Evolutionary conservation across 345 rosid genomes (phyloP).

Genomic region (Pugionium dolabratum): DNA sequence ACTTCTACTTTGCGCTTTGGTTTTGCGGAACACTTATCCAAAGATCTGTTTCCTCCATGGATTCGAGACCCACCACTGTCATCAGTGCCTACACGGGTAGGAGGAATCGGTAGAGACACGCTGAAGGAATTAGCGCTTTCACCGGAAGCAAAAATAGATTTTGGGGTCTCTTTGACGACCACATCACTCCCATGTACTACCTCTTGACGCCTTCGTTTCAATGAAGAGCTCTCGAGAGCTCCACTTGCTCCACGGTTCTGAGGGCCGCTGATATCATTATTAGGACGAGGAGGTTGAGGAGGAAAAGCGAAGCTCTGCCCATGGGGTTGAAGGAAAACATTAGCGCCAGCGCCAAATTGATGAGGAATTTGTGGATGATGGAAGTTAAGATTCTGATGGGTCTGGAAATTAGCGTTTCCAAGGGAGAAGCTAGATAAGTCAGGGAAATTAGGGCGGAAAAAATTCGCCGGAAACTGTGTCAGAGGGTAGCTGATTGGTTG

Average conservation of each 20-base stretch:
- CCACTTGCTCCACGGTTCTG: slow-evolving; percentile 20
- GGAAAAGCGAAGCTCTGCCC: slow-evolving; percentile 29
- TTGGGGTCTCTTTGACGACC: slow-evolving; percentile 47
- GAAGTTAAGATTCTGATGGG: slow-evolving; percentile 40
- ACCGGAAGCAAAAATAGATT: slow-evolving; percentile 36
- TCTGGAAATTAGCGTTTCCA: slow-evolving; percentile 39
- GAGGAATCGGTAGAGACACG: slow-evolving; percentile 37
- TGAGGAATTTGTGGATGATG: slow-evolving; percentile 43
- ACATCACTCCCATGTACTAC: slow-evolving; percentile 41
- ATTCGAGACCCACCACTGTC: slow-evolving; percentile 28
- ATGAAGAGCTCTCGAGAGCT: slow-evolving; percentile 16
- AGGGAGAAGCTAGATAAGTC: slow-evolving; percentile 26
- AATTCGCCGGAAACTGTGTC: slow-evolving; percentile 40
- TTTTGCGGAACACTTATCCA: slow-evolving; percentile 31
- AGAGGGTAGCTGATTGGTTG: slow-evolving; percentile 40
- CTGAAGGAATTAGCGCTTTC: slow-evolving; percentile 55
- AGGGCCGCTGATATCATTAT: slow-evolving; percentile 15
- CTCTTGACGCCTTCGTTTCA: slow-evolving; percentile 33
- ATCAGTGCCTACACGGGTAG: slow-evolving; percentile 7
- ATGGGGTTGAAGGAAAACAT: slow-evolving; percentile 36
- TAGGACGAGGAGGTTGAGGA: slow-evolving; percentile 14
- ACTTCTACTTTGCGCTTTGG: slow-evolving; percentile 33
- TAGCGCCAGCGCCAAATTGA: slow-evolving; percentile 29
- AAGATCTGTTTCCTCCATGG: slow-evolving; percentile 15
- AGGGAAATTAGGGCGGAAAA: slow-evolving; percentile 37